These are phyloP conservation scores for Colletotrichum trifolii DNA, from an alignment of 2,329 filamentous ascomycete genomes.

Conservation along the genomic window DNA sequence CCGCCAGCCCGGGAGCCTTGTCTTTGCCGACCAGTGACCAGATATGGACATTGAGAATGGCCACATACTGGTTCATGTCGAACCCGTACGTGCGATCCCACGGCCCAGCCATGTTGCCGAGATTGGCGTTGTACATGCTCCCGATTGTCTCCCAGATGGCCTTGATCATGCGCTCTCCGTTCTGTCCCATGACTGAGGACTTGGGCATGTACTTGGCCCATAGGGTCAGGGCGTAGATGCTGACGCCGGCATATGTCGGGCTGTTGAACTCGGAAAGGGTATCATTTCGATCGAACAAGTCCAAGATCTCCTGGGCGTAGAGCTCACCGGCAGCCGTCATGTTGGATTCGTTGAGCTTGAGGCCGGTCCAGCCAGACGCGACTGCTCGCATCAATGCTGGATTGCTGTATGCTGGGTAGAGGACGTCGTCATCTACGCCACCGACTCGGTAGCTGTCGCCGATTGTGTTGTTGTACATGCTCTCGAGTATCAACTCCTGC, in stretches of 20 bases:
- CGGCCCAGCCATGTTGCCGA: constrained; percentile 71
- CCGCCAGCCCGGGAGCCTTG: constrained; percentile 45
- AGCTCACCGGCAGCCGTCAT: constrained; percentile 68
- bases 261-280: constrained; percentile 56
- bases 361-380: constrained; percentile 67
- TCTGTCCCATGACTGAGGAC: constrained; percentile 60
- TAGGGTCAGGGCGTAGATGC: constrained; percentile 66
- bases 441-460: constrained; percentile 72
- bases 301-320: constrained; percentile 65
- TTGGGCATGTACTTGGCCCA: constrained; percentile 69
- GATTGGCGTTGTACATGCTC: constrained; percentile 65
- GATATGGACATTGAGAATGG: constrained; percentile 66
- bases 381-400: constrained; percentile 70
- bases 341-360: constrained; percentile 63
- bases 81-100: constrained; percentile 73
- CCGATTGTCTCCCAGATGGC: constrained; percentile 63
- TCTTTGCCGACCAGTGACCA: constrained; percentile 67
- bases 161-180: constrained; percentile 62
- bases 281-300: constrained; percentile 64
- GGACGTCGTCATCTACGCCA: constrained; percentile 46
- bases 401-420: constrained; percentile 56
- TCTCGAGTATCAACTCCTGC: constrained; percentile 59
- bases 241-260: constrained; percentile 71
- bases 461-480: constrained; percentile 63
- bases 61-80: constrained; percentile 71